A percentile compares a stretch with the other conserved stretches of the same genome.
Conservation (phyloP, 1,284 basidiomycete species). For the Pterula multifida region DNA sequence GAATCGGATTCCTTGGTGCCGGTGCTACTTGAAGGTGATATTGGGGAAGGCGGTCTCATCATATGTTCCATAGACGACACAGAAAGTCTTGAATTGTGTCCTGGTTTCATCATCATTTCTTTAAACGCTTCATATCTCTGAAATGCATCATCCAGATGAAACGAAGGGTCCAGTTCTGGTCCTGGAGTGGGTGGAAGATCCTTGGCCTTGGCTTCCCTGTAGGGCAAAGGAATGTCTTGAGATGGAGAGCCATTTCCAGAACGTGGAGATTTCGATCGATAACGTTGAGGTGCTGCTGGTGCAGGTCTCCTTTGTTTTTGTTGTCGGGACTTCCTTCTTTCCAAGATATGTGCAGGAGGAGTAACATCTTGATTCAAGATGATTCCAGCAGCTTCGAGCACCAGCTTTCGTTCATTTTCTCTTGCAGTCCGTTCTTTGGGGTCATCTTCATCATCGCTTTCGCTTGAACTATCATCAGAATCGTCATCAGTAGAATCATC, state of each 20-base stretch:
- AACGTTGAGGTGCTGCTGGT: slow-evolving; percentile 30
- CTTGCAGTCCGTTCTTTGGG: slow-evolving; percentile 49
- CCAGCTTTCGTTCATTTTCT: slow-evolving; percentile 67
- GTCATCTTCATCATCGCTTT: slow-evolving; percentile 40
- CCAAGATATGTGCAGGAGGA: slow-evolving; percentile 17
- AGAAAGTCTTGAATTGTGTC: slow-evolving; percentile 37
- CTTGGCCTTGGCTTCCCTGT: slow-evolving; percentile 19
- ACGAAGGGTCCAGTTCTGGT: neutral
- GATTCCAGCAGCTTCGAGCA: slow-evolving; percentile 81
- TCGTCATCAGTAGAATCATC: slow-evolving; percentile 15
- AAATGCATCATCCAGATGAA: slow-evolving; percentile 74
- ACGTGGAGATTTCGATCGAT: slow-evolving; percentile 11
- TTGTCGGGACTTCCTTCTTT: slow-evolving; percentile 11
- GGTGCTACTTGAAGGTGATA: slow-evolving; percentile 15
- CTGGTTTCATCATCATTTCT: slow-evolving; percentile 21
- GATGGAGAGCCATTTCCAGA: slow-evolving; percentile 6
- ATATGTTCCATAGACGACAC: slow-evolving; percentile 39
- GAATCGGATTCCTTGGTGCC: slow-evolving; percentile 16
- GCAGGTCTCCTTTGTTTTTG: slow-evolving; percentile 33
- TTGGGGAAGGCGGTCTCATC: slow-evolving; percentile 18
- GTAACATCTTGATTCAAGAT: slow-evolving; percentile 50
- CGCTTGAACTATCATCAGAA: slow-evolving; percentile 37
- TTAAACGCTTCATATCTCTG: slow-evolving; percentile 79
- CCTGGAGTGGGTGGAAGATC: slow-evolving; percentile 40
- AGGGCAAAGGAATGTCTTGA: neutral